Percentiles rank a stretch among this genome's conserved stretches.
Evolutionary conservation across 2,329 filamentous ascomycete species (phyloP).

Genomic region (Phaeoacremonium minimum): DNA sequence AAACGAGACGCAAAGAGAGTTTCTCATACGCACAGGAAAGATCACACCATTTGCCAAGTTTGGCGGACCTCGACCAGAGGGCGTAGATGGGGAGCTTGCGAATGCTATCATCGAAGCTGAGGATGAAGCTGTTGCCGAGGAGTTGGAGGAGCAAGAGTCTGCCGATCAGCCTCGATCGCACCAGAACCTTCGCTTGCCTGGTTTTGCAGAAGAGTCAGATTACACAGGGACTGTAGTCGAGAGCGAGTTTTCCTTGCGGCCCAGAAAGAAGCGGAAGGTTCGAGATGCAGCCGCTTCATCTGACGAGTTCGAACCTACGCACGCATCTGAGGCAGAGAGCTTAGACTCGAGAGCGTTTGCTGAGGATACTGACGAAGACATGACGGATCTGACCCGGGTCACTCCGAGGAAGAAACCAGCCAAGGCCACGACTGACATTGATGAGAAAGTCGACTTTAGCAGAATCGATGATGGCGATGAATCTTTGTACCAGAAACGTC

Average conservation of each 20-base stretch:
- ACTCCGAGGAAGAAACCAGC: constrained; percentile 34
- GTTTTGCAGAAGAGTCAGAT: constrained; percentile 55
- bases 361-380: constrained; percentile 32
- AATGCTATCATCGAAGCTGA: constrained; percentile 80
- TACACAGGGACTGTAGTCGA: constrained; percentile 27
- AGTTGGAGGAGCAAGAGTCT: constrained; percentile 33
- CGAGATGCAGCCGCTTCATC: constrained; percentile 29
- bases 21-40: constrained; percentile 90
- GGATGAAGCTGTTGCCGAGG: constrained; percentile 58
- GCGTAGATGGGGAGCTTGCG: constrained; percentile 65
- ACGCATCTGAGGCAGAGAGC: constrained; percentile 17
- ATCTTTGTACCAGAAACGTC: constrained; percentile 67
- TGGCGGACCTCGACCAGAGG: constrained; percentile 56
- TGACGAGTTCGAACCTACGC: constrained; percentile 39
- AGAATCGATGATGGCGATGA: constrained; percentile 87
- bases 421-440: constrained; percentile 25
- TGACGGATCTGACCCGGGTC: constrained; percentile 29
- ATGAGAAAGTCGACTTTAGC: constrained; percentile 42
- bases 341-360: constrained; percentile 19
- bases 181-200: constrained; percentile 68
- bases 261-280: constrained; percentile 50
- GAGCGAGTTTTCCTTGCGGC: constrained; percentile 53
- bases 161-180: constrained; percentile 58
- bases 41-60: constrained; percentile 93
- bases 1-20: constrained; percentile 82